These are phyloP conservation scores for Beta lomatogona DNA, from an alignment of 179 eudicot genomes.

Conservation along the genomic window DNA sequence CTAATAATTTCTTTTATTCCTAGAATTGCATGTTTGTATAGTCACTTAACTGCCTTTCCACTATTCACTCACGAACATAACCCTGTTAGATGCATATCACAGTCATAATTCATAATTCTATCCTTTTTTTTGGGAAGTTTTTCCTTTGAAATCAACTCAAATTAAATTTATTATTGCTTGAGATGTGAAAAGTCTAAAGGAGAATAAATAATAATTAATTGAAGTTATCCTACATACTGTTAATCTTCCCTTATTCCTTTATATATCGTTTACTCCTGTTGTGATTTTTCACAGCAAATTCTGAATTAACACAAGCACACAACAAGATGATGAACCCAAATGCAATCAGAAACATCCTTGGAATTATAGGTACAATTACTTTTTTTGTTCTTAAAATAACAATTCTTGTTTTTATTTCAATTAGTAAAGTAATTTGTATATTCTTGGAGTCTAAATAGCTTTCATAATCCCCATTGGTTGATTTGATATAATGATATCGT, in stretches of 20 bases:
- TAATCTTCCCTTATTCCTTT: neutral
- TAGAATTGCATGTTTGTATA: neutral
- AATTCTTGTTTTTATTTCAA: neutral
- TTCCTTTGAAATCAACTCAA: no score
- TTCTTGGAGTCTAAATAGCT: no score
- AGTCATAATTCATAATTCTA: neutral
- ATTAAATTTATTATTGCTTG: no score
- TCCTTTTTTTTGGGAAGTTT: neutral
- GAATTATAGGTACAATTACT: slow-evolving; percentile 6
- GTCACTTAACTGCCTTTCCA: slow-evolving; percentile 3
- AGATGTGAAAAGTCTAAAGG: no score
- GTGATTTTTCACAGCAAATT: neutral
- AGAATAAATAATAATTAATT: no score
- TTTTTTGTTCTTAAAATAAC: neutral
- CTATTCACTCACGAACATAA: neutral
- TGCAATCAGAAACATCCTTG: neutral
- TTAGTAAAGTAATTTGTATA: neutral
- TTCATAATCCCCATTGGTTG: neutral
- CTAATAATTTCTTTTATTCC: no score
- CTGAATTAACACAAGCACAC: no score
- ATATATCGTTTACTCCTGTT: neutral
- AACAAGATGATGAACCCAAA: neutral
- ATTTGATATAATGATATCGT: neutral
- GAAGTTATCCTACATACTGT: no score
- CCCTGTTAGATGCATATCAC: neutral